Evolutionary conservation across 331 rosid species (phyloP), one percentile per base, ranked within the genome.

Genomic region (Rhamnella rubrinervis): DNA sequence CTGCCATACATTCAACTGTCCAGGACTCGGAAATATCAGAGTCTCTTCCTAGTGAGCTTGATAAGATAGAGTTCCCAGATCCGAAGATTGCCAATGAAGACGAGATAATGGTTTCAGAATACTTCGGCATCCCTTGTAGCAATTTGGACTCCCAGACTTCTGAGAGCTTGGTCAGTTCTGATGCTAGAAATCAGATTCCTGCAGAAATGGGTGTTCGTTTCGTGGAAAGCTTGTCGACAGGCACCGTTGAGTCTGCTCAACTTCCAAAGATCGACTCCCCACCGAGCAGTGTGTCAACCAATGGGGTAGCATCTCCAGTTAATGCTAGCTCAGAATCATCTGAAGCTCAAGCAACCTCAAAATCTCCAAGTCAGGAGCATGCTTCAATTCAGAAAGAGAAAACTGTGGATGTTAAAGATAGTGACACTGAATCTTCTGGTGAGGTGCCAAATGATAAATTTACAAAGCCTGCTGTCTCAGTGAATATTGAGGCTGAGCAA

Each of bases 31-130:
- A 85, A 64, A 73, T 82, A 40, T 71, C 70, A 0, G 86, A 83
- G 79, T 82, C 88, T 2, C 67, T 77, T 37, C 73, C 91, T 7
- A 72, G 77, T 63, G 97, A 91, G 75, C 77, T 95, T 17, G 96
- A 91, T 40, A 95, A 83, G 84, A 83, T 95, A 12, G 99, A 95
- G 83, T 95, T 95, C 79, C 99, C 97, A 0, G 96, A 91, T 71
- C 99, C 92, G 0, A 89, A 91, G 71, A 83, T 95, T 60, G 92
- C 23, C 2, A 91, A 89, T 71, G 99, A 95, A 78, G 99, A 95
- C 66, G 91, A 86, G 79, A 70, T 83, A 64, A 95, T 95, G 99
- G 93, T 83, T 71, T 95, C 99, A 0, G 99, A 95, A 78, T 91
- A 91, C 51, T 78, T 84, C 59, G 88, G 85, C 23, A 83, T 88